Conservation (phyloP, 371 early-diverging fungal genomes). For the Rhizomucor miehei region DNA sequence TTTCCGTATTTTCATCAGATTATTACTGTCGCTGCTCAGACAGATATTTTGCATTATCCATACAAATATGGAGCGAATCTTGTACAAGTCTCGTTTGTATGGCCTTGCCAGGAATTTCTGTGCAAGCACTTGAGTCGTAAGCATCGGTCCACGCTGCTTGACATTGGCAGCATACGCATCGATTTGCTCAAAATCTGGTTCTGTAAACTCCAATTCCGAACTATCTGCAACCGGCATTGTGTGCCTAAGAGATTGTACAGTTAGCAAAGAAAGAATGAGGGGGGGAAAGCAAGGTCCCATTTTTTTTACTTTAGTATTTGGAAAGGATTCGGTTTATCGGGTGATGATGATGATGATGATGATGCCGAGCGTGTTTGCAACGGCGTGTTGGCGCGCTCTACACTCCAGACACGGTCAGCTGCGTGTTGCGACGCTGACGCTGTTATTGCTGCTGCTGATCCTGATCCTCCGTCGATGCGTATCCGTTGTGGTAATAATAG, state of each 20-base stretch:
- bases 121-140: constrained; percentile 51
- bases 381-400: constrained; percentile 11
- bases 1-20: neutral
- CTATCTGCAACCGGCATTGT: constrained; percentile 17
- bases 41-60: constrained; percentile 59
- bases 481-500: constrained; percentile 31
- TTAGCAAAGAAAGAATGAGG: neutral
- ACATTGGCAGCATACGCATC: constrained; percentile 57
- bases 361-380: neutral
- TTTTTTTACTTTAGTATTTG: constrained; percentile 23
- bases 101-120: constrained; percentile 56
- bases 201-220: constrained; percentile 13
- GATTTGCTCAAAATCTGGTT: constrained; percentile 43
- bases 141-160: constrained; percentile 47
- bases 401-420: constrained; percentile 14
- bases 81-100: constrained; percentile 43
- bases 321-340: constrained; percentile 22
- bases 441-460: too few relatives aligned
- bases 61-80: constrained; percentile 48
- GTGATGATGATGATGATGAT: too few relatives aligned
- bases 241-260: constrained; percentile 13
- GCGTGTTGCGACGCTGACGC: constrained; percentile 19
- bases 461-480: constrained; percentile 16
- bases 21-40: constrained; percentile 7
- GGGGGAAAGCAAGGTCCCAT: neutral